These are phyloP conservation scores for Ploettnerulaceae sp. DNA, from an alignment of 2,329 filamentous ascomycete species.

Conservation along the genomic window DNA sequence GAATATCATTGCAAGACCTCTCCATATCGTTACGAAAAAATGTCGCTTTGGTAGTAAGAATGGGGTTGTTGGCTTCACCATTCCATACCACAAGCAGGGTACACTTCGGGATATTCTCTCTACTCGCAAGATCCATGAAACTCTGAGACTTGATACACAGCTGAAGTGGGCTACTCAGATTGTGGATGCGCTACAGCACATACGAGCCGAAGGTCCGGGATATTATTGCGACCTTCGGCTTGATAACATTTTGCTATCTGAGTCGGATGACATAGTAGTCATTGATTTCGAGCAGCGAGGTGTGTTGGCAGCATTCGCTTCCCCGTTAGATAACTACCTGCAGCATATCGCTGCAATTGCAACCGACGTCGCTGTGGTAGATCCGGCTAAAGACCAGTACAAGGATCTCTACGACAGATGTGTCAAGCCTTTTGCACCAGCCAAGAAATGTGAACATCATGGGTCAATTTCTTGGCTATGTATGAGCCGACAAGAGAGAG, in stretches of 20 bases:
- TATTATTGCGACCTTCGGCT: slow-evolving; percentile 3
- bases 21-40: slow-evolving; percentile 2
- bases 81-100: slow-evolving; percentile 2
- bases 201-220: not conserved
- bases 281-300: slow-evolving; percentile 9
- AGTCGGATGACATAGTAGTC: not conserved
- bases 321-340: slow-evolving; percentile 1
- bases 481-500: not conserved
- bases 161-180: not conserved
- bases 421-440: not conserved
- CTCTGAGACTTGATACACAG: not conserved
- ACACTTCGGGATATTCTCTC: not conserved
- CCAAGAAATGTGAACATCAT: not conserved
- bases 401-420: not conserved
- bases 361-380: not conserved
- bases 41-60: slow-evolving; percentile 5
- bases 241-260: not conserved
- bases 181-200: not conserved
- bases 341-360: slow-evolving; percentile 1
- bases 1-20: slow-evolving; percentile 2
- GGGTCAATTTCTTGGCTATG: slow-evolving; percentile 1
- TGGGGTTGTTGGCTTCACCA: slow-evolving; percentile 1
- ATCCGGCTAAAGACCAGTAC: not conserved
- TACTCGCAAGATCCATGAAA: not conserved
- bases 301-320: not conserved